These are phyloP conservation scores for Russula emetica DNA, from an alignment of 768 basidiomycete genomes.

Conservation along the genomic window DNA sequence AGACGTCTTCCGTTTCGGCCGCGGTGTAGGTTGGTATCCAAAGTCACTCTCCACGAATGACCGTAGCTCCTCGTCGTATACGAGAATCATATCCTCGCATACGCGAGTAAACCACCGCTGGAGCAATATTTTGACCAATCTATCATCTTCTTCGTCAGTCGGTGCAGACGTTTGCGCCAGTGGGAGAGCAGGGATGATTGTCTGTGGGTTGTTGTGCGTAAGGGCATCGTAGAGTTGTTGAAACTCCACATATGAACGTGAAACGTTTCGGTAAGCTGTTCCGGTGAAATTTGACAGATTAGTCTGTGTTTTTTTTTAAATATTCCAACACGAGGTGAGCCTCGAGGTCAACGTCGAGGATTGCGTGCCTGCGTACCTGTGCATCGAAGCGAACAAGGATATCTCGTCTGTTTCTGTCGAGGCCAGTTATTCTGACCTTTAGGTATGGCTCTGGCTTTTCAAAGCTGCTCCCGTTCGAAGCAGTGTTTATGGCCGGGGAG, in stretches of 20 bases:
- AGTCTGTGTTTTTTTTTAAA: constrained; percentile 49
- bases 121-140: constrained; percentile 89
- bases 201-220: constrained; percentile 88
- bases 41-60: constrained; percentile 97
- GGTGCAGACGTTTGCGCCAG: constrained; percentile 95
- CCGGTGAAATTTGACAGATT: constrained; percentile 90
- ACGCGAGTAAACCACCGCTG: constrained; percentile 93
- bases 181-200: constrained; percentile 92
- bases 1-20: constrained; percentile 64
- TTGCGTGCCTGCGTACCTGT: constrained; percentile 54
- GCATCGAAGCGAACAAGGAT: constrained; percentile 93
- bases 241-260: constrained; percentile 92
- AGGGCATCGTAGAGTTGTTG: constrained; percentile 90
- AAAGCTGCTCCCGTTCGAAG: constrained; percentile 63
- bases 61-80: constrained; percentile 88
- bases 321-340: background rate
- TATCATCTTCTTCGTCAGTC: constrained; percentile 97
- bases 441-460: constrained; percentile 83
- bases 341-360: constrained; percentile 1
- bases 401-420: constrained; percentile 94
- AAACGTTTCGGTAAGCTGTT: constrained; percentile 87
- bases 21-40: constrained; percentile 85
- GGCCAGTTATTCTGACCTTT: constrained; percentile 79
- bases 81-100: constrained; percentile 85
- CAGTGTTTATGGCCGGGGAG: constrained; percentile 62